These are phyloP conservation scores for Bretziella fagacearum DNA, from an alignment of 2,329 filamentous ascomycete genomes.

Conservation along the genomic window DNA sequence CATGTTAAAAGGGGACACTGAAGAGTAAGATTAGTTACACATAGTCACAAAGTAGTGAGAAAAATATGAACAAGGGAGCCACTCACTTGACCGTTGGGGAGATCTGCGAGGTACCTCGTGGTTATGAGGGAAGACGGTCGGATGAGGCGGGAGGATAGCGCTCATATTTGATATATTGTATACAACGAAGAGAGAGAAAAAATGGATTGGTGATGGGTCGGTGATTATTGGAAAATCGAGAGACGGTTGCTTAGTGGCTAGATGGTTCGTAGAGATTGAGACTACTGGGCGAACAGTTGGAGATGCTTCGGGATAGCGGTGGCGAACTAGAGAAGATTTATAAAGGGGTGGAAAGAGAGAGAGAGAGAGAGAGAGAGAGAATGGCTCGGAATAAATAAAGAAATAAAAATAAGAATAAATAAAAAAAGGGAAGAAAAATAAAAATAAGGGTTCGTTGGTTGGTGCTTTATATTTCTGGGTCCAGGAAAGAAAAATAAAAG, in stretches of 20 bases:
- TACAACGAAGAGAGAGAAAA: not conserved
- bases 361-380: not conserved
- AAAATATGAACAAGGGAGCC: not conserved
- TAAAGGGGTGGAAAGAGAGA: not conserved
- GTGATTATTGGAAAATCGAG: too few relatives aligned
- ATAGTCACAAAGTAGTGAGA: not conserved
- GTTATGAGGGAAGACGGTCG: constrained; percentile 40
- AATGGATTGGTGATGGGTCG: not conserved
- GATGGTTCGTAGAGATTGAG: too few relatives aligned
- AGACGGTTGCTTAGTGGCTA: too few relatives aligned
- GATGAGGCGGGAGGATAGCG: constrained; percentile 39
- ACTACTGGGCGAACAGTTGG: too few relatives aligned
- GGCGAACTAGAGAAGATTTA: not conserved
- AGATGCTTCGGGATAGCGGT: too few relatives aligned
- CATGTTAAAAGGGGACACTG: constrained; percentile 35
- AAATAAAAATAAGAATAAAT: not conserved
- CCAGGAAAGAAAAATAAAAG: not conserved
- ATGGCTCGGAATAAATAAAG: not conserved
- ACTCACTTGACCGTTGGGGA: constrained; percentile 39
- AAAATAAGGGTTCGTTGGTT: not conserved
- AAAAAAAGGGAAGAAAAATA: not conserved
- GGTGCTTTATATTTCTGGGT: not conserved
- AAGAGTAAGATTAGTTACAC: not conserved
- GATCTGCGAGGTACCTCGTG: constrained; percentile 40
- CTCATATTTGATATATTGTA: constrained; percentile 33